These are phyloP conservation scores for Phanerochaete carnosa DNA, from an alignment of 768 basidiomycete genomes.

Conservation along the genomic window DNA sequence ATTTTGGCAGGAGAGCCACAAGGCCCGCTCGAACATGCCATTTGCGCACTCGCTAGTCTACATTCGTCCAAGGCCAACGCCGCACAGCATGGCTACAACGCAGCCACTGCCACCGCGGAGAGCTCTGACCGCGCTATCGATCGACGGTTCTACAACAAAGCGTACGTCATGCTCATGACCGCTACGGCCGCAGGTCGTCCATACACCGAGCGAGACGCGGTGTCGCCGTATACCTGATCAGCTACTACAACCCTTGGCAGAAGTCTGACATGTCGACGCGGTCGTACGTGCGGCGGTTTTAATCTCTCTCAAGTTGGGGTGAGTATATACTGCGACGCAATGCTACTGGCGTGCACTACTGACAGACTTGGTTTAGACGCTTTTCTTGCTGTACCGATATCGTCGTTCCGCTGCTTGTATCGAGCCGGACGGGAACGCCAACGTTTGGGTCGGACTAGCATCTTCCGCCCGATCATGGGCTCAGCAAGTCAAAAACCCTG, in stretches of 20 bases:
- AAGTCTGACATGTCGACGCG: too few species aligned
- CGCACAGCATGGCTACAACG: not conserved
- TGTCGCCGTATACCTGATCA: conserved; percentile 78
- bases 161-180: conserved; percentile 54
- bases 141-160: conserved; percentile 60
- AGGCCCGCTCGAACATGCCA: conserved; percentile 68
- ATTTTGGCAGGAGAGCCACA: conserved; percentile 62
- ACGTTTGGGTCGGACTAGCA: too few species aligned
- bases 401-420: too few species aligned
- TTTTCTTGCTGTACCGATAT: too few species aligned
- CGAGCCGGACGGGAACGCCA: too few species aligned
- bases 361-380: too few species aligned
- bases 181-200: conserved; percentile 50
- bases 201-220: conserved; percentile 66
- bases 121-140: conserved; percentile 45
- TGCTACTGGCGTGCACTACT: too few species aligned
- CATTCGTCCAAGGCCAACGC: conserved; percentile 36
- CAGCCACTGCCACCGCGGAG: conserved; percentile 46
- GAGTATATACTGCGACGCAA: too few species aligned
- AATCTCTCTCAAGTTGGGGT: too few species aligned
- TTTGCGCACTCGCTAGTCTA: conserved; percentile 70
- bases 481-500: too few species aligned
- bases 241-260: conserved; percentile 70
- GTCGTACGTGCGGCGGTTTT: too few species aligned
- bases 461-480: too few species aligned